These are phyloP conservation scores for Ceriops zippeliana DNA, from an alignment of 345 rosid genomes.

Conservation along the genomic window DNA sequence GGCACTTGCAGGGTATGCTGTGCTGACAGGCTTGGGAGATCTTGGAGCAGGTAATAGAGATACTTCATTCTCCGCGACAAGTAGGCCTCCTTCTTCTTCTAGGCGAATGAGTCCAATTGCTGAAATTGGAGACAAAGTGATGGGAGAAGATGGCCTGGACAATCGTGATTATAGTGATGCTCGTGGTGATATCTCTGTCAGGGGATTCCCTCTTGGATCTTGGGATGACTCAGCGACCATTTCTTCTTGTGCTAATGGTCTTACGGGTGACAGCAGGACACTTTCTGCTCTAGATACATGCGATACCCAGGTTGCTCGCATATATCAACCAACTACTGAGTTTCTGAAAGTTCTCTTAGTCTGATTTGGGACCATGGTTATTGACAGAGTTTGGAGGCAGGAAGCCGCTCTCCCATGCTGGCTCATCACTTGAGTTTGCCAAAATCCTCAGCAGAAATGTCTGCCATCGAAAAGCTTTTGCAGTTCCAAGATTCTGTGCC, in stretches of 20 bases:
- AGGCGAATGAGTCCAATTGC: constrained; percentile 49
- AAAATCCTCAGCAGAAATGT: constrained; percentile 50
- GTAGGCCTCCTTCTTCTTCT: constrained; percentile 40
- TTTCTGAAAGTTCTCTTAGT: neutral
- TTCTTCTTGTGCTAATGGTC: constrained; percentile 30
- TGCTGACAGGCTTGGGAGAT: constrained; percentile 59
- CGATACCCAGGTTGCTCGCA: constrained; percentile 46
- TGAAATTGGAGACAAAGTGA: constrained; percentile 42
- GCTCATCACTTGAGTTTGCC: constrained; percentile 93
- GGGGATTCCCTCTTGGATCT: constrained; percentile 33
- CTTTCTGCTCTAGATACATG: constrained; percentile 50
- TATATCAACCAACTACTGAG: neutral
- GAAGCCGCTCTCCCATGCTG: constrained; percentile 46
- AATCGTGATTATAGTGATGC: constrained; percentile 32
- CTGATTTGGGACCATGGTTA: neutral
- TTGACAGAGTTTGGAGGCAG: constrained; percentile 43
- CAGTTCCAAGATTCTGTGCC: constrained; percentile 76
- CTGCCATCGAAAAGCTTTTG: constrained; percentile 57
- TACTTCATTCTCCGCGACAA: constrained; percentile 36
- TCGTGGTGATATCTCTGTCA: constrained; percentile 19
- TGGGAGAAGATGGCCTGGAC: constrained; percentile 28
- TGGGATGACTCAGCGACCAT: constrained; percentile 48
- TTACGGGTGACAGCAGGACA: constrained; percentile 44
- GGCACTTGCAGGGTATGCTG: constrained; percentile 46
- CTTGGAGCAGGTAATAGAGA: constrained; percentile 42